phyloP scores from a whole-genome alignment of 2,329 filamentous ascomycete genomes.

The Chaetomiaceae sp. region DNA sequence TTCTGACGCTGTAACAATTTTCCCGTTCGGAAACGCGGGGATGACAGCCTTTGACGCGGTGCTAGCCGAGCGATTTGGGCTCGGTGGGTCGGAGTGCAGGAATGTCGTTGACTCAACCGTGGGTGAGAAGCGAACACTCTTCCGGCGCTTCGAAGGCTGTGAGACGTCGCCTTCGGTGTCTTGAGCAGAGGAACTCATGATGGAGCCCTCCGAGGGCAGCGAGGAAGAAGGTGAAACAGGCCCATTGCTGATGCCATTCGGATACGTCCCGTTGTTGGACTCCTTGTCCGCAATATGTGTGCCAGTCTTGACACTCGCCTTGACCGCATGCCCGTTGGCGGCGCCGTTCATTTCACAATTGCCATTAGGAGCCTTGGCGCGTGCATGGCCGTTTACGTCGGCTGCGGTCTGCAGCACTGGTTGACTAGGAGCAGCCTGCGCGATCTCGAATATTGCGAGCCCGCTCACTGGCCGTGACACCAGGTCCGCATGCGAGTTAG shows the following conservation, averaged over 20 bases:
- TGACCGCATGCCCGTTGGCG: constrained; percentile 2
- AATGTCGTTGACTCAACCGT: constrained; percentile 63
- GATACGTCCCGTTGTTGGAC: background rate
- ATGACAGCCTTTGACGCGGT: constrained; percentile 16
- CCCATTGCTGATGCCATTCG: constrained; percentile 5
- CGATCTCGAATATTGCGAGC: background rate
- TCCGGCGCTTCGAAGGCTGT: constrained; percentile 42
- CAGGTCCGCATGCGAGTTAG: constrained; percentile 22
- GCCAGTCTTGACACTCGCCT: constrained; percentile 23
- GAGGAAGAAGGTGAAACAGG: constrained; percentile 10
- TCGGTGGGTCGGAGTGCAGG: constrained; percentile 48
- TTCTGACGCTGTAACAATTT: background rate
- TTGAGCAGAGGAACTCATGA: background rate
- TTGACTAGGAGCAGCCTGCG: background rate
- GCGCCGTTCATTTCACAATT: constrained; percentile 10
- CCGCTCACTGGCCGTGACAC: background rate
- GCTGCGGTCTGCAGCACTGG: background rate
- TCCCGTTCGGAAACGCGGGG: background rate
- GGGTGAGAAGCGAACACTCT: constrained; percentile 68
- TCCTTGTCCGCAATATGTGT: background rate
- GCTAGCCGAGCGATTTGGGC: constrained; percentile 31
- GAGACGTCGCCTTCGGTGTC: constrained; percentile 4
- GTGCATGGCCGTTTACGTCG: background rate
- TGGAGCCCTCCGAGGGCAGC: constrained; percentile 1
- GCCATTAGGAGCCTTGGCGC: background rate